A percentile compares a stretch with the other conserved stretches of the same genome.
Evolutionary conservation across 768 basidiomycete genomes (phyloP).

Genomic region (Panaeolus cyanescens): DNA sequence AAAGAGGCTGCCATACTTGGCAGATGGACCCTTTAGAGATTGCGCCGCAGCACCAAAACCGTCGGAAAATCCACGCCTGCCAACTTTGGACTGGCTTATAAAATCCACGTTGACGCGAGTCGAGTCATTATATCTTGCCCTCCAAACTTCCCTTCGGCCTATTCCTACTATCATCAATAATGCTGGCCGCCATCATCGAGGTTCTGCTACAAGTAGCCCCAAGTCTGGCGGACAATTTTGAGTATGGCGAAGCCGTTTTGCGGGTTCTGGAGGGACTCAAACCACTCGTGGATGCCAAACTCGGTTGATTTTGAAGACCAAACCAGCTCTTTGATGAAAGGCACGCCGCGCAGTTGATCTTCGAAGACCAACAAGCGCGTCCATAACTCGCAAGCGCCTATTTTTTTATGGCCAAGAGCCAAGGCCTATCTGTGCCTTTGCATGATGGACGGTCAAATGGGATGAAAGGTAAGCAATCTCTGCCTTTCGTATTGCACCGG

Average conservation of each 20-base stretch:
- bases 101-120: neutral
- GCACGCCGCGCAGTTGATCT: neutral
- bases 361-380: neutral
- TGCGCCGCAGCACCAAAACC: neutral
- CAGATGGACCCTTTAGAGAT: neutral
- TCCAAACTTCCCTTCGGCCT: neutral
- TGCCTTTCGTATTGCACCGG: too few species aligned
- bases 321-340: neutral
- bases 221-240: neutral
- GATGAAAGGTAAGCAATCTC: too few species aligned
- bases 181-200: neutral
- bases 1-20: neutral
- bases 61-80: neutral
- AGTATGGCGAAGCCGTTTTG: neutral
- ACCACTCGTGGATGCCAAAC: neutral
- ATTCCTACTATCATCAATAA: neutral
- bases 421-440: too few species aligned
- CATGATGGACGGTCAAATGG: too few species aligned
- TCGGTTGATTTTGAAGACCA: neutral
- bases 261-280: neutral
- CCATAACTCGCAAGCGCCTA: neutral
- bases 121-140: neutral
- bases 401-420: neutral
- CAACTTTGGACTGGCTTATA: neutral
- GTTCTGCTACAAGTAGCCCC: neutral